Evolutionary conservation across 148 eudicot species (phyloP).

Genomic region (Dianthus caryophyllus): DNA sequence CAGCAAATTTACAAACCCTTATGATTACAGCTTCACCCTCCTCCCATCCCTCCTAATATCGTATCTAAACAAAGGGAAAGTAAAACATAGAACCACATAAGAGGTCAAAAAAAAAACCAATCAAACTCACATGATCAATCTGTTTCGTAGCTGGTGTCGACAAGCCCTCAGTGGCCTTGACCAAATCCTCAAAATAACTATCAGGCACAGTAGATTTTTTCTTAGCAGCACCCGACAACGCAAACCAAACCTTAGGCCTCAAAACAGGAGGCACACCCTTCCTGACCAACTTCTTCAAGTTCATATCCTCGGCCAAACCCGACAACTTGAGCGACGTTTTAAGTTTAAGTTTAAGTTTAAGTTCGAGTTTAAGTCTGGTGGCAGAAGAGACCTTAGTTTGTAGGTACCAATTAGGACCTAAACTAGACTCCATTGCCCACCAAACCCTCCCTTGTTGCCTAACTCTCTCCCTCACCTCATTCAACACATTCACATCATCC

Average conservation of each 20-base stretch:
- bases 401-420: slow-evolving; percentile 90
- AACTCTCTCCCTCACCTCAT: slow-evolving; percentile 91
- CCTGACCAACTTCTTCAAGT: slow-evolving; percentile 74
- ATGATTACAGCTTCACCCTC: too few species aligned
- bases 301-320: slow-evolving; percentile 61
- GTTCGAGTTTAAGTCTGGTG: background rate
- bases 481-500: slow-evolving; percentile 95
- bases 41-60: too few species aligned
- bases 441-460: slow-evolving; percentile 87
- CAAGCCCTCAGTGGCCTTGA: slow-evolving; percentile 63
- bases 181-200: slow-evolving; percentile 79
- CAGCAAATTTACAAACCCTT: too few species aligned
- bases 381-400: slow-evolving; percentile 54
- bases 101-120: background rate
- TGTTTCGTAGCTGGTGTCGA: slow-evolving; percentile 83
- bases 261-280: slow-evolving; percentile 83
- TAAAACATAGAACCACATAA: background rate
- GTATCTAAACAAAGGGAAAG: too few species aligned
- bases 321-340: slow-evolving; percentile 72
- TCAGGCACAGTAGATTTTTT: slow-evolving; percentile 94
- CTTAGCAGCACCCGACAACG: slow-evolving; percentile 91
- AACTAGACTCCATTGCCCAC: slow-evolving; percentile 89
- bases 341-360: slow-evolving; percentile 18
- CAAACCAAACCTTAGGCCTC: slow-evolving; percentile 89
- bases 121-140: slow-evolving; percentile 86